phyloP scores from a whole-genome alignment of 257 asterid genomes.

The Solanum dulcamara region DNA sequence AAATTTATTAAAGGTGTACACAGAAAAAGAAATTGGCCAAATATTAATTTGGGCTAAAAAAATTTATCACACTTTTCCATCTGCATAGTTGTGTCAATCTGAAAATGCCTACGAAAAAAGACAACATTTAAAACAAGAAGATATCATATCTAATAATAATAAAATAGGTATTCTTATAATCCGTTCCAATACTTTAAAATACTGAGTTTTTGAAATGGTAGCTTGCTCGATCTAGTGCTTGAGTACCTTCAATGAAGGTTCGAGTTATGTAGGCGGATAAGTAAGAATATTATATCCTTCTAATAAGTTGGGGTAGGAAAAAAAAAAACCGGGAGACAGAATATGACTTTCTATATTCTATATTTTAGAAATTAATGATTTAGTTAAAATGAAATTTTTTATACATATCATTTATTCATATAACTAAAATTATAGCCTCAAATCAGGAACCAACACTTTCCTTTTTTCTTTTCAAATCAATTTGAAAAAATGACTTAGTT shows the following conservation, averaged over 20 bases:
- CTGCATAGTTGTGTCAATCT: background rate
- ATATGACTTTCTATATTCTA: background rate
- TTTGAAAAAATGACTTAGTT: background rate
- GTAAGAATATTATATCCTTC: background rate
- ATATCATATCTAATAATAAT: background rate
- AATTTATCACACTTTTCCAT: background rate
- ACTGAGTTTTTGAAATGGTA: background rate
- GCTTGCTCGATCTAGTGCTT: background rate
- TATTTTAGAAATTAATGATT: background rate
- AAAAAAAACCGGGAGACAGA: background rate
- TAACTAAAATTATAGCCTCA: background rate
- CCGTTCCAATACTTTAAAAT: background rate
- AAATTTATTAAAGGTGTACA: background rate
- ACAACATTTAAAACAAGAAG: background rate
- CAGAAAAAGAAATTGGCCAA: background rate
- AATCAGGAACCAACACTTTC: background rate
- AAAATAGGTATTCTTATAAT: background rate
- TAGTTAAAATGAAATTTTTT: background rate
- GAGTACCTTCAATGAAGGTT: background rate
- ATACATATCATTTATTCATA: background rate
- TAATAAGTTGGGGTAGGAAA: accelerated
- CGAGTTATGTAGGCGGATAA: background rate
- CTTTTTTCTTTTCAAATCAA: background rate
- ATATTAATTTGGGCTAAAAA: background rate
- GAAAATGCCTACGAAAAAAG: background rate